A percentile compares a stretch with the other conserved stretches of the same genome.
Evolutionary conservation across 83 land plant genomes (phyloP).

Genomic region (Picea mariana): DNA sequence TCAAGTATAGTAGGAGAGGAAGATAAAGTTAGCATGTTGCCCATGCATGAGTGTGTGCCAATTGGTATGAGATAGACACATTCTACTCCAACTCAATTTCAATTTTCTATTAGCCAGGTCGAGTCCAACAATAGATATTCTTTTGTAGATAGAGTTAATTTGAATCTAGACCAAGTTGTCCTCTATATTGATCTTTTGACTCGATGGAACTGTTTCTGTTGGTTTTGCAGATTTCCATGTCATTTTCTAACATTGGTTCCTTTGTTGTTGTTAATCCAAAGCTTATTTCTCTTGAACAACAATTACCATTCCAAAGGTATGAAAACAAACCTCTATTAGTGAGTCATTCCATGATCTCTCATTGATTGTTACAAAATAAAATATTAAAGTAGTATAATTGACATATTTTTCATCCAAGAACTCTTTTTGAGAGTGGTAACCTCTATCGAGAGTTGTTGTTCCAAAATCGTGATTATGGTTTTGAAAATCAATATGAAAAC

Average conservation of each 20-base stretch:
- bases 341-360: too few relatives aligned
- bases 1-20: conserved; percentile 44
- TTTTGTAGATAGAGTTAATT: neutral
- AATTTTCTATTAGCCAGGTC: conserved; percentile 73
- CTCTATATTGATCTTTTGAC: neutral
- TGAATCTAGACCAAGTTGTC: neutral
- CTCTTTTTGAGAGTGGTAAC: too few relatives aligned
- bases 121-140: neutral
- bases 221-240: too few relatives aligned
- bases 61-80: conserved; percentile 60
- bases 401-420: too few relatives aligned
- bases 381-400: too few relatives aligned
- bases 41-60: conserved; percentile 50
- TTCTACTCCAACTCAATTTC: conserved; percentile 45
- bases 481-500: too few relatives aligned
- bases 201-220: neutral
- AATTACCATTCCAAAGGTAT: conserved; percentile 81
- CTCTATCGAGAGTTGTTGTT: too few relatives aligned
- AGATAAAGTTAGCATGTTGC: conserved; percentile 49
- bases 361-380: too few relatives aligned
- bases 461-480: too few relatives aligned
- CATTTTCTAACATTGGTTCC: too few relatives aligned
- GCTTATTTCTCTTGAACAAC: conserved; percentile 52
- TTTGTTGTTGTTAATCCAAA: too few relatives aligned
- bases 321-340: too few relatives aligned